Evolutionary conservation across 768 basidiomycete genomes (phyloP), one percentile per base, ranked within the genome.

Genomic region (Boletus subcaerulescens): DNA sequence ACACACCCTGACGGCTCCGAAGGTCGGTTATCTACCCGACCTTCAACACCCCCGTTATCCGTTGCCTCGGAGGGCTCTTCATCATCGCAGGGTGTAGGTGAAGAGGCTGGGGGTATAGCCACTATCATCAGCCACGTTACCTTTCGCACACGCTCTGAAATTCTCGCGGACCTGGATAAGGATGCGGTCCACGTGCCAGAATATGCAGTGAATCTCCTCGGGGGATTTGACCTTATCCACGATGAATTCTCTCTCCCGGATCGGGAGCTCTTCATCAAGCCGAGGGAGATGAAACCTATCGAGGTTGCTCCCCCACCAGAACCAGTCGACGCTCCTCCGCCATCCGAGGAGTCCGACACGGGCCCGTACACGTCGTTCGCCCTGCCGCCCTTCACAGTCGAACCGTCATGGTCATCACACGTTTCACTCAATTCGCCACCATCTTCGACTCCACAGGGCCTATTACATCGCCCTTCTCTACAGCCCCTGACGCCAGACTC

Each of bases 161-260:
- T 78, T 44, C 65, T 77, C 38, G 68, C 71, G 32, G 68, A 59
- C 43, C 45, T 70, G 60, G 65, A 67, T 46, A 65, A 68, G 52
- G 58, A 77, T 20, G 66, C 64, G 15, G 65, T 75, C 39, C 57
- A 69, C 48, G 69, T 80, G 47, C 78, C 79, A 10, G 74, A 73
- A 48, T 80, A 80, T 53, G 77, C 77, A 6, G 62, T 72, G 50
- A 70, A 76, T 57, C 74, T 80, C 41, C 67, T 80, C 49, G 72
- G 75, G 26, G 73, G 67, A 14, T 71, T 80, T 20, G 78, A 78
- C 52, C 61, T 70, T 53, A 69, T 72, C 47, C 65, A 70, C 48
- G 62, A 74, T 45, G 60, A 73, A 31, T 56, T 72, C 33, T 45
- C 64, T 29, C 72, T 73, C 52, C 67, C 66, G n/a, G 55, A 69